Evolutionary conservation across 257 asterid genomes (phyloP).

Genomic region (Ilex aquifolium): DNA sequence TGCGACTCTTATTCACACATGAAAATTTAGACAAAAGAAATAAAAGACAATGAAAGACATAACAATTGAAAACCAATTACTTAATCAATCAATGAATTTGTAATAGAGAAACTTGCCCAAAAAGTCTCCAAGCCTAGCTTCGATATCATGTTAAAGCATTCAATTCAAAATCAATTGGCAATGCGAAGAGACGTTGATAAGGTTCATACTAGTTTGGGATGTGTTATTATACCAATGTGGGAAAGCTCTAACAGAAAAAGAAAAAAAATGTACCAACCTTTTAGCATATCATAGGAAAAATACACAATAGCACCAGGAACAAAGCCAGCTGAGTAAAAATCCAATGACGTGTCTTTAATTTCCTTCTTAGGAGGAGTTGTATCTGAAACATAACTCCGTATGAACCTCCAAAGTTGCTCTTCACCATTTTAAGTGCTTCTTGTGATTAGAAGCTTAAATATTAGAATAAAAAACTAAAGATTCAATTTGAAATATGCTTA

Average conservation of each 20-base stretch:
- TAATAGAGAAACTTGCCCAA: no score
- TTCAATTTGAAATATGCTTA: slow-evolving; percentile 22
- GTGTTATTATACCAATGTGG: no score
- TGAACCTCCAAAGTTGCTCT: slow-evolving; percentile 8
- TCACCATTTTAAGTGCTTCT: slow-evolving; percentile 7
- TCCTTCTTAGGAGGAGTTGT: slow-evolving; percentile 95
- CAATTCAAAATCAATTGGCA: no score
- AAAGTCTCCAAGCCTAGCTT: no score
- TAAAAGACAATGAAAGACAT: no score
- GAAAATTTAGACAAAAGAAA: neutral
- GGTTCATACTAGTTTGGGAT: no score
- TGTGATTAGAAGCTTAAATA: neutral
- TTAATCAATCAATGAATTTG: no score
- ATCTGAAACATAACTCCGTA: slow-evolving; percentile 36
- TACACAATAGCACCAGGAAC: slow-evolving; percentile 93
- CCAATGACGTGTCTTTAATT: slow-evolving; percentile 64
- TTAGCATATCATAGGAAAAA: slow-evolving; percentile 55
- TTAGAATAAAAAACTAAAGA: no score
- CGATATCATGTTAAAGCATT: no score
- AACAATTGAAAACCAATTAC: no score
- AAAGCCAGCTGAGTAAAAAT: slow-evolving; percentile 82
- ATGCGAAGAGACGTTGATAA: no score
- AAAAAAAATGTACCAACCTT: slow-evolving; percentile 37
- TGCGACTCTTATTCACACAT: no score
- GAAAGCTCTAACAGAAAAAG: neutral